Evolutionary conservation across 306 rosid species (phyloP).

Genomic region (Casuarina glauca): DNA sequence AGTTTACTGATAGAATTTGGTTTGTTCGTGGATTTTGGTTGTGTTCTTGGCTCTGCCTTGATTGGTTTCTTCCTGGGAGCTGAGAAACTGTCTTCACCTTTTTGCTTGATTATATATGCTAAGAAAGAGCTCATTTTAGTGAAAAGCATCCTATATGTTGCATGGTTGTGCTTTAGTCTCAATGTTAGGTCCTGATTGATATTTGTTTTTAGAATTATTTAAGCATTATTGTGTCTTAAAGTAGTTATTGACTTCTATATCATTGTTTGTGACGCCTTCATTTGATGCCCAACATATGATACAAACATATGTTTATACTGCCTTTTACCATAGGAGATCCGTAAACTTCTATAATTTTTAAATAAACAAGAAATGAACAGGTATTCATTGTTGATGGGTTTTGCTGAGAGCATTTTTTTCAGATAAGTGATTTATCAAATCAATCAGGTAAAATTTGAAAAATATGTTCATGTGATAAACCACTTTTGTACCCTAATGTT

Average conservation of each 20-base stretch:
- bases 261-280: not conserved
- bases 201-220: not conserved
- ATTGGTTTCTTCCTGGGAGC: not conserved
- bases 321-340: not conserved
- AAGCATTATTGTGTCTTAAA: not conserved
- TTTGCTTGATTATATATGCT: not conserved
- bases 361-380: constrained; percentile 8
- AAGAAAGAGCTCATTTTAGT: not conserved
- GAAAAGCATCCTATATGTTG: not conserved
- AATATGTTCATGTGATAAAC: not conserved
- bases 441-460: not conserved
- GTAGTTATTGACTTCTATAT: not conserved
- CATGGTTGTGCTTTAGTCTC: not conserved
- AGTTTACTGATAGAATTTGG: not conserved
- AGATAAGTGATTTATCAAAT: not conserved
- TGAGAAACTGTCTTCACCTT: not conserved
- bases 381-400: constrained; percentile 14
- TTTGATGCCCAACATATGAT: not conserved
- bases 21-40: not conserved
- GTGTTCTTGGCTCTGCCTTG: not conserved
- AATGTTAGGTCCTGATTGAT: not conserved
- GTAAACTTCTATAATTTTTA: constrained; percentile 6
- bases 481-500: not conserved
- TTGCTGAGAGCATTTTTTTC: not conserved
- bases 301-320: not conserved